Base-by-base conservation (phyloP, 164 flowering plant genomes). In the Buxus sempervirens region DNA sequence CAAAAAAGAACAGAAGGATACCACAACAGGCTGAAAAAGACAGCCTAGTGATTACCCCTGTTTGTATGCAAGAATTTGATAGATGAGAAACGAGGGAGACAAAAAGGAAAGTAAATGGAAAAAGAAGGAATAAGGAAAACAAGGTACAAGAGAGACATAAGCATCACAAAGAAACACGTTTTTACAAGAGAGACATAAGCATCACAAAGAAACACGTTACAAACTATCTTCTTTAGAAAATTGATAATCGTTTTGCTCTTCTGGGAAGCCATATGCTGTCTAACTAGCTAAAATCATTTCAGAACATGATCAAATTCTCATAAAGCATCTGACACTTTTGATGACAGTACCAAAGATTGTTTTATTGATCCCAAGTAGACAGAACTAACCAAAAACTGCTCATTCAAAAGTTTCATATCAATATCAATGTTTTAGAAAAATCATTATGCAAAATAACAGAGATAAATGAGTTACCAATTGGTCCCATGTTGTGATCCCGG, bases 401-500 rank as follows among this genome's bases (percentile, higher is more conserved):
- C 14, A 45, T 2, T 10, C 51, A 10, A 15, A 45, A 45, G 51
- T 45, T 41, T 45, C 51, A 4, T 45, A 32, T 7, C 7, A 15
- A 15, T n/a, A n/a, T n/a, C n/a, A 15, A 45, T 10, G 18, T n/a
- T n/a, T n/a, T 45, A 45, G 1, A 27, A 26, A 59, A 49, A n/a
- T 15, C 27, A 60, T 14, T 27, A 32, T 21, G 21, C 9, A 65
- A 56, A 55, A 54, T 18, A 38, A 42, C n/a, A 58, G 23, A 16
- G 7, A 42, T 19, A 58, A 55, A 48, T n/a, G n/a, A 62, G 41
- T 77, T 84, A 96, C 98, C 98, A 63, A 89, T 87, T 10, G 99
- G 95, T 32, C 99, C 98, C 57, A 73, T 77, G 66, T 84, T 89
- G 65, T 82, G 76, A 45, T 88, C 91, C 70, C 82, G 73, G 73